phyloP scores from a whole-genome alignment of 345 rosid species.

The Ceriops zippeliana region DNA sequence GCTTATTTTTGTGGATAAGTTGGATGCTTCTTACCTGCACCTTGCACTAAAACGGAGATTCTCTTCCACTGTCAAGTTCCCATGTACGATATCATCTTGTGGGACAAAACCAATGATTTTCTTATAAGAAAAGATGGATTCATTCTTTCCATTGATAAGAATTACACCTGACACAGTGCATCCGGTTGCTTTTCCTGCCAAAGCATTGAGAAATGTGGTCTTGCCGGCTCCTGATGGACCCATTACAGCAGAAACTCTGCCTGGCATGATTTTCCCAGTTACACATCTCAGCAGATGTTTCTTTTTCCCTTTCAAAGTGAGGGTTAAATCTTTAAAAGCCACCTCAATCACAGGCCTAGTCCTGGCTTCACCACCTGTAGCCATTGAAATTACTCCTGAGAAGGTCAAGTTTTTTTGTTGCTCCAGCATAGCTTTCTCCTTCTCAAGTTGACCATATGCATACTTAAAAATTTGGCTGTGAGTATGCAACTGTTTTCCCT shows the following conservation, averaged over 20 bases:
- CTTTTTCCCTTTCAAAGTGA: conserved; percentile 67
- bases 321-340: conserved; percentile 73
- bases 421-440: conserved; percentile 78
- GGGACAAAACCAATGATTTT: conserved; percentile 89
- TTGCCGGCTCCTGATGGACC: conserved; percentile 97
- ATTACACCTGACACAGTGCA: conserved; percentile 60
- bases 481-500: conserved; percentile 64
- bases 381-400: conserved; percentile 87
- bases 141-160: conserved; percentile 72
- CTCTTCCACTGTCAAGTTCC: conserved; percentile 90
- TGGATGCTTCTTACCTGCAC: conserved; percentile 58
- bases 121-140: conserved; percentile 64
- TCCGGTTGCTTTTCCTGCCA: conserved; percentile 75
- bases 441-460: conserved; percentile 90
- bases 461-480: conserved; percentile 85
- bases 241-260: conserved; percentile 98
- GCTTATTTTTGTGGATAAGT: not conserved
- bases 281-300: conserved; percentile 75
- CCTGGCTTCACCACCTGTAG: conserved; percentile 50
- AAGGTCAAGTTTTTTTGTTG: conserved; percentile 65
- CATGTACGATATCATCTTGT: conserved; percentile 93
- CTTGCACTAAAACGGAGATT: conserved; percentile 86
- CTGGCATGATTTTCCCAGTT: conserved; percentile 78
- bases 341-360: conserved; percentile 77
- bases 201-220: conserved; percentile 86